Base-by-base conservation (phyloP, 805 yeast species). In the Ogataea saltuana region DNA sequence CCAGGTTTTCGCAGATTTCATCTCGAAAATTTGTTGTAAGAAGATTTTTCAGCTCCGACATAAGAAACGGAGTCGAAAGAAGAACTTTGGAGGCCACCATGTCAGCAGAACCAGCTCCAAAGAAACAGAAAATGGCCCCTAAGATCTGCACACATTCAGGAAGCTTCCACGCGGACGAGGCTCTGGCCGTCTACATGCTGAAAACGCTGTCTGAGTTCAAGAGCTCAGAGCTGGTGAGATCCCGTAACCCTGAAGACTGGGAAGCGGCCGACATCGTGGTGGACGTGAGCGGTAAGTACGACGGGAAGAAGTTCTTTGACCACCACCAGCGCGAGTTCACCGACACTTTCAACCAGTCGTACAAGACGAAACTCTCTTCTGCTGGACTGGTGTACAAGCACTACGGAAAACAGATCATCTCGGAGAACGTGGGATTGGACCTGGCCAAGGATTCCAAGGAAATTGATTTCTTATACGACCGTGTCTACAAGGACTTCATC, bases 151-250 rank as follows among this genome's bases (percentile, higher is more conserved):
- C 96, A 10, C 95, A 86, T 58, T 84, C 90, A 37, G 99, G 99
- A 6, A 76, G 89, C 0, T 93, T 93, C 74, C 99, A 93, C 61
- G 98, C 98, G 9, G 99, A 93, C 64, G 99, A 93, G 65, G 82
- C 96, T 9, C 74, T 93, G 39, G 99, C 98, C 2, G 96, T 91
- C 3, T 90, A 75, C 64, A 81, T 93, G 84, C 70, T 93, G 44
- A 79, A 76, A 53, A 69, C 80, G 15, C 68, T 91, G 35, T 93
- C 96, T 7, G 72, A 75, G 61, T 93, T 66, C 64, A 60, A 75
- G 35, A 71, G 80, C 46, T 82, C 96, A 16, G 73, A 71, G 41
- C 72, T 93, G 16, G 78, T 87, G 16, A 81, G 99, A 63, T 85
- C 97, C 3, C 79, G 99, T 70, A 83, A 83, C 48, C 85, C 90